Evolutionary conservation across 1,139 yeast genomes (phyloP), one percentile per base, ranked within the genome.

Genomic region (Lodderomyces theae): DNA sequence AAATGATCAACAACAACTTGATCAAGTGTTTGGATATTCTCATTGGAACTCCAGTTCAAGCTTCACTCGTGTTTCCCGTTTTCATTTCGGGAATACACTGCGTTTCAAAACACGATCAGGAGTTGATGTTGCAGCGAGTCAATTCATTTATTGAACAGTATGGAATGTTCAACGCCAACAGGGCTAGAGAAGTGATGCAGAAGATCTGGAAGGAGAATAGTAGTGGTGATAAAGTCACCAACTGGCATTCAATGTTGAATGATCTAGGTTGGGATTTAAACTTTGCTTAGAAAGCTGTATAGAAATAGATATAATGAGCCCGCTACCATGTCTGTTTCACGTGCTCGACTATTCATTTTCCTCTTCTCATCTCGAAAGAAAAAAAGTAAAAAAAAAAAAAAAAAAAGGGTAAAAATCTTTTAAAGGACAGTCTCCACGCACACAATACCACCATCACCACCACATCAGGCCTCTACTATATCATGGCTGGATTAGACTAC

Each of bases 1-100:
- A 82, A 50, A 69, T 76, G 30, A 60, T 85, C 33, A 69, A 77
- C 29, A 69, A 71, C 41, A 81, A 81, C 47, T 63, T 85, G 41
- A 57, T 75, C 25, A 70, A 75, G 42, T 72, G 84, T 43, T 60
- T 86, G 25, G 88, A 83, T 51, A 69, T 79, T 4, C 70, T 86
- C 3, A 58, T 86, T 33, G 86, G 79, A 2, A 72, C 90, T 0
- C 74, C 79, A 1, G 84, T 84, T 26, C 90, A 85, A 53, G 82
- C 87, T 5, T 78, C 85, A 2, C 60, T 85, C 15, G 83, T 84
- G 34, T 85, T 86, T 58, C 95, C 95, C 0, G 61, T 84, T 47
- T 86, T 86, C 54, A 79, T 86, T 25, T 83, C 89, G 0, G 92
- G 94, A 1, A 75, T 86, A 51, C 82, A 81, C 56, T 77, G 86